Evolutionary conservation across 148 eudicot genomes (phyloP), one percentile per base, ranked within the genome.

Genomic region (Heliamphora exappendiculata): DNA sequence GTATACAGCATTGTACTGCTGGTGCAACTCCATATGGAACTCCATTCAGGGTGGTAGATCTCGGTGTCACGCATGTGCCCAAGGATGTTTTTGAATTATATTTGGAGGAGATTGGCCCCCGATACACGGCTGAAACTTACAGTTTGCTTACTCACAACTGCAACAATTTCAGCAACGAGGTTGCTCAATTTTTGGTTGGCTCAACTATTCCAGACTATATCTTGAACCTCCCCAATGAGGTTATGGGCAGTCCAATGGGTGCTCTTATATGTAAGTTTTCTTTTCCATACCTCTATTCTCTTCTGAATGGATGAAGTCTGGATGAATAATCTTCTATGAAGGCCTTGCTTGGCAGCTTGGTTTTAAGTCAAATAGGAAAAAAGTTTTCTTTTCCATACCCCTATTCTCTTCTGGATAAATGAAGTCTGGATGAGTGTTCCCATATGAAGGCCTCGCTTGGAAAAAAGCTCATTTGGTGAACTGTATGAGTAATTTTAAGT

Each of bases 91-190:
- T 96, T 79, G 98, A 96, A 78, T 75, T 84, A 76, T 96, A 91
- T 79, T 78, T 96, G 76, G 85, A 96, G 78, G 99, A 96, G 82
- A 96, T 96, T 44, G 84, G 89, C 72, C 95, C 98, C 45, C 93
- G 99, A 20, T 96, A 93, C 72, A 91, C 99, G 1, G 94, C 90
- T 16, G 97, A 91, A 80, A 91, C 97, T 11, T 96, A 96, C 89
- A 93, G 91, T 81, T 79, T 96, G 81, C 86, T 96, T 31, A 82
- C 83, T 20, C 99, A 96, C 79, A 96, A 96, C 65, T 96, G 99
- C 86, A 96, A 96, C 85, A 96, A 93, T 66, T 96, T 96, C 71
- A 96, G 97, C 84, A 91, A 93, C 67, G 99, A 96, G 89, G 89
- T 96, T 67, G 98, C 92, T 22, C 99, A 96, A 73, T 93, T 96